Evolutionary conservation across 140 eudicot species (phyloP), one percentile per base, ranked within the genome.

Genomic region (Stevia rebaudiana): DNA sequence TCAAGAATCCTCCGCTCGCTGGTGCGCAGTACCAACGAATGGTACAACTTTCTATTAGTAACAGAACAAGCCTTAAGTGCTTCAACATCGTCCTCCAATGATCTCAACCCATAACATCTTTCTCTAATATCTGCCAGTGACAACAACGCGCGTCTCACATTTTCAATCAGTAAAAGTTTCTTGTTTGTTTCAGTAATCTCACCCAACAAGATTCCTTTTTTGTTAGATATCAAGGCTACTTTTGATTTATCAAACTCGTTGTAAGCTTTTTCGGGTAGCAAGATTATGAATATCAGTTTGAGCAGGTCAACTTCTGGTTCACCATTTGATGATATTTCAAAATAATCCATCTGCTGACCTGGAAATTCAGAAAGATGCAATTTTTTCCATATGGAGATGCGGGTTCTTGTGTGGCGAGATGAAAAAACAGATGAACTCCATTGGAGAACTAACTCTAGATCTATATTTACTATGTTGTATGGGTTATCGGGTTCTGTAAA

Each of bases 301-400:
- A 92, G 86, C 41, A 92, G 48, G 78, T 92, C 98, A 9, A 73
- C 52, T 69, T 92, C 87, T 1, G 98, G 98, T 74, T 88, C 92
- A 36, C 98, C 98, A 23, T 85, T 77, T n/a, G 39, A 77, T 23
- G 96, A 79, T 63, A 92, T 65, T 76, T 92, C 98, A 55, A 92
- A 92, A 69, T 92, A 92, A 22, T 88, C 98, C 0, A 86, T 77
- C 46, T 81, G 65, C 50, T 85, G 75, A 57, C 74, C 61, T 15
- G 72, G 74, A 54, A 80, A 72, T 50, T 92, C 95, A 13, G 81
- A 70, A 44, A 73, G 76, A 28, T 69, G 75, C 40, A 85, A 47
- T 63, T 60, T 78, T 74, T 85, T 92, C 96, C 95, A 92, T 3
- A 76, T 44, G 15, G 94, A 81, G 37, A 85, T 23, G 50, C 96